phyloP scores from a whole-genome alignment of 495 filamentous ascomycete species.

The Glarea lozoyensis region DNA sequence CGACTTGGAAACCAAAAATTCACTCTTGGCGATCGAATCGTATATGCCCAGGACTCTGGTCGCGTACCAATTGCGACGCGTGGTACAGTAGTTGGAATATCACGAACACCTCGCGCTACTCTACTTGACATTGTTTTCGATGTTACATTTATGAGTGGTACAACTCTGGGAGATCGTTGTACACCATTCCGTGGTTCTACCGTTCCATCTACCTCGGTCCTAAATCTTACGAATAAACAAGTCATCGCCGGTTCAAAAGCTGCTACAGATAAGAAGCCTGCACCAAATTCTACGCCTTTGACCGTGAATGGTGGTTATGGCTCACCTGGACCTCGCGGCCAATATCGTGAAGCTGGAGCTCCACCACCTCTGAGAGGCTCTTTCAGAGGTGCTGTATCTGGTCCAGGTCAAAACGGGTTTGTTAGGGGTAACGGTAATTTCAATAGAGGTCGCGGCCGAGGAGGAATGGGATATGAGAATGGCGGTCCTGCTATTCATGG shows the following conservation, averaged over 20 bases:
- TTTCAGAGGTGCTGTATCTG: slow-evolving; percentile 58
- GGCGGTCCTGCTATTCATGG: slow-evolving; percentile 15
- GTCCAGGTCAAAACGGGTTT: slow-evolving; percentile 15
- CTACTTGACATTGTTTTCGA: slow-evolving; percentile 93
- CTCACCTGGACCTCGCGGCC: slow-evolving; percentile 44
- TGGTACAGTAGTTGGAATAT: slow-evolving; percentile 89
- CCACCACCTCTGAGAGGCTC: slow-evolving; percentile 63
- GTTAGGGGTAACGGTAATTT: slow-evolving; percentile 22
- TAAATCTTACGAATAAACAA: slow-evolving; percentile 80
- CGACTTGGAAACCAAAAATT: slow-evolving; percentile 81
- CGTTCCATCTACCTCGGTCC: slow-evolving; percentile 68
- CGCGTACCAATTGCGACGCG: slow-evolving; percentile 89
- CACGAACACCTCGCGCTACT: slow-evolving; percentile 67
- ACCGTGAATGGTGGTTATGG: slow-evolving; percentile 53
- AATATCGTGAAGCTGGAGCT: slow-evolving; percentile 56
- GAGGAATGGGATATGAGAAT: slow-evolving; percentile 20
- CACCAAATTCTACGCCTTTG: slow-evolving; percentile 41
- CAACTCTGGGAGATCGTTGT: slow-evolving; percentile 78
- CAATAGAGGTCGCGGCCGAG: slow-evolving; percentile 31
- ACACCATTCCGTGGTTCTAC: slow-evolving; percentile 95
- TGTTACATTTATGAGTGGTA: slow-evolving; percentile 90
- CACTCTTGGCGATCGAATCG: slow-evolving; percentile 77
- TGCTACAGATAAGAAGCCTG: slow-evolving; percentile 47
- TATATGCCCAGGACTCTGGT: slow-evolving; percentile 87
- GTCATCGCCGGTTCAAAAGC: slow-evolving; percentile 68